Evolutionary conservation across 148 eudicot genomes (phyloP).

Genomic region (Silene conica): DNA sequence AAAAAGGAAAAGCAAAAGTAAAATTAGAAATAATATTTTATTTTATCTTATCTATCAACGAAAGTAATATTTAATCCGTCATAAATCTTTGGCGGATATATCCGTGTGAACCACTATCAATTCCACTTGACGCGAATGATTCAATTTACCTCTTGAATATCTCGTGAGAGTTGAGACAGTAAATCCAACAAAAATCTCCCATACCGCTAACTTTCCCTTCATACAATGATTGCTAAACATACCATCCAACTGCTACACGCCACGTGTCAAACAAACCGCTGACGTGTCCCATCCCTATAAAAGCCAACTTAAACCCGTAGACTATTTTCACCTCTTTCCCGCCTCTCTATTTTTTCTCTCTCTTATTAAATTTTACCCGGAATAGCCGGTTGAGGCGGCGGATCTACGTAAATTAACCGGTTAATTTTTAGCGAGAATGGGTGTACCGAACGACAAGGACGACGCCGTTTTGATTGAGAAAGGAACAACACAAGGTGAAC

Average conservation of each 20-base stretch:
- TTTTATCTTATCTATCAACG: no score
- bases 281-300: conserved; percentile 12
- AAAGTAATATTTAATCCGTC: no score
- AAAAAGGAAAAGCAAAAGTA: no score
- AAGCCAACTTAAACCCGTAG: not conserved
- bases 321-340: conserved; percentile 7
- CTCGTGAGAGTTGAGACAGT: not conserved
- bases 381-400: not conserved
- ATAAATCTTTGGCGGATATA: no score
- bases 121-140: conserved; percentile 16
- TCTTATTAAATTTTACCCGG: not conserved
- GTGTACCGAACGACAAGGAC: conserved; percentile 45
- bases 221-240: not conserved
- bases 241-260: not conserved
- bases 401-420: not conserved
- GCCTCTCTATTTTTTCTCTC: not conserved
- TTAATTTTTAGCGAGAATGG: conserved; percentile 18
- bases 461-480: conserved; percentile 60
- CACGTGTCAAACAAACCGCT: not conserved
- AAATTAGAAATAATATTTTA: no score
- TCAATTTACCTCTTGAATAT: not conserved
- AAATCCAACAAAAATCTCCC: not conserved
- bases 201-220: not conserved
- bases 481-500: conserved; percentile 54
- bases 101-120: no score